Percentiles rank a stretch among this genome's conserved stretches.
Conservation (phyloP, 2,329 filamentous ascomycete species). For the Pseudocercospora crystallina region DNA sequence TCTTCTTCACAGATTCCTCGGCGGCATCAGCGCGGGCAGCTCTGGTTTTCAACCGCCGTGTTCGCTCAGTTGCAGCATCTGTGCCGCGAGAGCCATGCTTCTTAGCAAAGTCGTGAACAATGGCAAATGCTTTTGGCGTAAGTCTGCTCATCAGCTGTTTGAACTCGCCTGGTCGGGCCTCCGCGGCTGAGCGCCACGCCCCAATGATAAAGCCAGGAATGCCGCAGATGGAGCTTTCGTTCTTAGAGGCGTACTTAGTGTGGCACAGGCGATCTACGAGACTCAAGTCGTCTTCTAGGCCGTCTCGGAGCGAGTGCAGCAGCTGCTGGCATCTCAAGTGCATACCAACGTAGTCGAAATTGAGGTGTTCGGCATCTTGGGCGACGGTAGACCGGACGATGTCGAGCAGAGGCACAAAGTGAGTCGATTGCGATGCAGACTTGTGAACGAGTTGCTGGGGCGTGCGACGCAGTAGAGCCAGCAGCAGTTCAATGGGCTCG, state of each 20-base stretch:
- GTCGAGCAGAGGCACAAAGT: slow-evolving; percentile 5
- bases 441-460: background rate
- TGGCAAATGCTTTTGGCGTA: too few relatives aligned
- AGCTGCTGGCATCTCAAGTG: slow-evolving; percentile 3
- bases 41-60: too few relatives aligned
- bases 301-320: background rate
- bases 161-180: background rate
- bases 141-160: too few relatives aligned
- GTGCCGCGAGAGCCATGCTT: too few relatives aligned
- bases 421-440: background rate
- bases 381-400: background rate
- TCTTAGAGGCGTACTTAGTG: too few relatives aligned
- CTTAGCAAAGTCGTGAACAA: too few relatives aligned
- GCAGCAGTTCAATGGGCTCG: slow-evolving; percentile 2
- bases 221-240: too few relatives aligned
- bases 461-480: slow-evolving; percentile 1
- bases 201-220: background rate
- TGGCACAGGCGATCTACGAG: background rate
- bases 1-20: too few relatives aligned
- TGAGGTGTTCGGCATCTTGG: slow-evolving; percentile 1
- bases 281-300: background rate
- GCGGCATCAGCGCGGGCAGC: too few relatives aligned
- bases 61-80: too few relatives aligned
- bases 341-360: slow-evolving; percentile 2
- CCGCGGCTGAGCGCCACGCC: background rate